phyloP scores from a whole-genome alignment of 2,329 filamentous ascomycete species.

The Aspergillus sp. region DNA sequence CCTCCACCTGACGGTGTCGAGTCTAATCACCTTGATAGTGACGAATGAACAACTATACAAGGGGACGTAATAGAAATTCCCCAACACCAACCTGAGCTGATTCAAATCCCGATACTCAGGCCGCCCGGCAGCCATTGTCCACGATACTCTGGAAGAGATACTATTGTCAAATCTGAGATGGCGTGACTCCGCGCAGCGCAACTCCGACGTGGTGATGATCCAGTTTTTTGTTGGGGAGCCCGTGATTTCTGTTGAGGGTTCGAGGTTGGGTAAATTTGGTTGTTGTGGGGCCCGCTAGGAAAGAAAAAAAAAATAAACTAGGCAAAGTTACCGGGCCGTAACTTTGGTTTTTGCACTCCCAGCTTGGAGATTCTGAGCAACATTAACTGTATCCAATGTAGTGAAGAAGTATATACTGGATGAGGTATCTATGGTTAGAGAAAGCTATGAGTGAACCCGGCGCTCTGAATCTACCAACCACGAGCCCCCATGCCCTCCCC shows the following conservation, averaged over 20 bases:
- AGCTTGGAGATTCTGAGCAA: too few species aligned
- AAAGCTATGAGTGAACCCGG: slow-evolving; percentile 12
- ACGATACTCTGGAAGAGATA: background rate
- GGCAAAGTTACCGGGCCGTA: slow-evolving; percentile 5
- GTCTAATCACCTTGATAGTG: too few species aligned
- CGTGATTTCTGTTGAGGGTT: slow-evolving; percentile 18
- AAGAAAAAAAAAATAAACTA: background rate
- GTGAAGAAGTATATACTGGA: too few species aligned
- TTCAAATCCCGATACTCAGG: too few species aligned
- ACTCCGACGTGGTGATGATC: background rate
- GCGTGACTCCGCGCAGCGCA: background rate
- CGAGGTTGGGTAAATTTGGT: slow-evolving; percentile 5
- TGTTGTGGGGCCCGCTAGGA: background rate
- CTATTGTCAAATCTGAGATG: background rate
- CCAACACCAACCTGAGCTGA: too few species aligned
- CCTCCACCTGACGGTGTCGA: too few species aligned
- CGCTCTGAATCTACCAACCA: slow-evolving; percentile 65
- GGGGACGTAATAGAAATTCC: too few species aligned
- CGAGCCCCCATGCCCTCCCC: slow-evolving; percentile 57
- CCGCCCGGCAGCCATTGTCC: too few species aligned
- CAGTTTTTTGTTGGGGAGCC: slow-evolving; percentile 18
- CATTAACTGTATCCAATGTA: too few species aligned
- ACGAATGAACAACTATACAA: too few species aligned
- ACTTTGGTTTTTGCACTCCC: slow-evolving; percentile 1
- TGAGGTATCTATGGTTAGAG: too few species aligned